Evolutionary conservation across 345 rosid genomes (phyloP).

Genomic region (Salix purpurea): DNA sequence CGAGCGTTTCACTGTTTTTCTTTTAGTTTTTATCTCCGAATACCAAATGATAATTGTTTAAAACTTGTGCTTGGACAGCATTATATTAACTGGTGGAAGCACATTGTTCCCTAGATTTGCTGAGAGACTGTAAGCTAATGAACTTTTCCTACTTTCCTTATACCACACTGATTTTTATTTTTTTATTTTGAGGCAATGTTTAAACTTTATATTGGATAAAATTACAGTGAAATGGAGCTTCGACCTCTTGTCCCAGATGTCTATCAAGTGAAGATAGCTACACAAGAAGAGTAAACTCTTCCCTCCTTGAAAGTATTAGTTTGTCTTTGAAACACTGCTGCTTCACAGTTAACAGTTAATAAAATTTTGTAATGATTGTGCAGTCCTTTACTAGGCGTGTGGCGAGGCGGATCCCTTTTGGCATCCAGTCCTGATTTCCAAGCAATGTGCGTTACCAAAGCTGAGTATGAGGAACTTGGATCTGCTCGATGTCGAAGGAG

Average conservation of each 20-base stretch:
- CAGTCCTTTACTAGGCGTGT: conserved; percentile 88
- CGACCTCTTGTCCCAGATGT: conserved; percentile 91
- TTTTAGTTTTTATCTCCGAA: background rate
- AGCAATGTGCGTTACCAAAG: conserved; percentile 83
- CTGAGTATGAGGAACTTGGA: conserved; percentile 95
- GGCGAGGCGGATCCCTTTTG: conserved; percentile 96
- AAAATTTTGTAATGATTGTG: conserved; percentile 13
- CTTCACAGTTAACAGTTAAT: background rate
- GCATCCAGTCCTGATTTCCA: conserved; percentile 91
- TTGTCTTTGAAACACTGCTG: conserved; percentile 1
- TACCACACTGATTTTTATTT: background rate
- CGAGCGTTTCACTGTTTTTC: background rate
- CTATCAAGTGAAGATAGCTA: conserved; percentile 70
- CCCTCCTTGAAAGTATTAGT: conserved; percentile 10
- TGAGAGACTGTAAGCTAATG: conserved; percentile 67
- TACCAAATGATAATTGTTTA: conserved; percentile 6
- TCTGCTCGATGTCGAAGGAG: conserved; percentile 77
- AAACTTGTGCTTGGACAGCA: conserved; percentile 46
- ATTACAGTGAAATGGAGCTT: conserved; percentile 75
- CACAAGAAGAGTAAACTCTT: conserved; percentile 74
- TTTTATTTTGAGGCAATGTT: conserved; percentile 4
- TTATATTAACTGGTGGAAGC: conserved; percentile 92
- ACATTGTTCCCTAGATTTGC: conserved; percentile 71
- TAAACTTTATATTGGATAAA: background rate
- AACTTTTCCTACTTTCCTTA: background rate